Conservation (phyloP, 1,284 basidiomycete species). For the Tetrapyrgos nigripes region DNA sequence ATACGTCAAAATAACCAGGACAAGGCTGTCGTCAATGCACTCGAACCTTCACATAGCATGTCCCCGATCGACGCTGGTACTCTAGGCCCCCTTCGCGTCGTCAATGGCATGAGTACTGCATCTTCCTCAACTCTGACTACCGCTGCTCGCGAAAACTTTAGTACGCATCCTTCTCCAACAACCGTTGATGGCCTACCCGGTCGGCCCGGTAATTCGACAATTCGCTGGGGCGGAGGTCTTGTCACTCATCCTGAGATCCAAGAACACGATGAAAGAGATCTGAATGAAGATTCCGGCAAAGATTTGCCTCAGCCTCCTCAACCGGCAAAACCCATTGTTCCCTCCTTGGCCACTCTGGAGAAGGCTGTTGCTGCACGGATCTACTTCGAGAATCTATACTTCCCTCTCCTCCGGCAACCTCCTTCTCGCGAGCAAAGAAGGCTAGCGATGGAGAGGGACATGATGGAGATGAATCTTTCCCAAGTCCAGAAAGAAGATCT, state of each 20-base stretch:
- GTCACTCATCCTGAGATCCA: constrained; percentile 66
- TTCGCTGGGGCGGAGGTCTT: constrained; percentile 65
- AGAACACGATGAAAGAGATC: constrained; percentile 59
- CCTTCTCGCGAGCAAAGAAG: constrained; percentile 86
- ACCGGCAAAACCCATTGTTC: constrained; percentile 66
- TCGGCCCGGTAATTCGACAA: constrained; percentile 64
- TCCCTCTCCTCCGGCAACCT: constrained; percentile 85
- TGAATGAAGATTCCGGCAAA: constrained; percentile 23
- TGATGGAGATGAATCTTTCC: constrained; percentile 75
- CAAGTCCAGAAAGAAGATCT: constrained; percentile 76
- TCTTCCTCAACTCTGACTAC: constrained; percentile 74
- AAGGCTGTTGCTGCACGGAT: constrained; percentile 92
- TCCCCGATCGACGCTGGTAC: constrained; percentile 43
- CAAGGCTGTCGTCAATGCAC: constrained; percentile 74
- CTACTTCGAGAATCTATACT: constrained; percentile 97
- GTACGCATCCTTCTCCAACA: constrained; percentile 40
- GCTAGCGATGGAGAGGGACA: constrained; percentile 87
- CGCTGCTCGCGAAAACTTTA: constrained; percentile 70
- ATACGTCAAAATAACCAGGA: constrained; percentile 80
- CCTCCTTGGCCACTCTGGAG: constrained; percentile 90
- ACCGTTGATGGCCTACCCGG: constrained; percentile 60
- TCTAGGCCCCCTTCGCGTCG: constrained; percentile 72
- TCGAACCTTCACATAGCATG: constrained; percentile 61
- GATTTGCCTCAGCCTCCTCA: constrained; percentile 31
- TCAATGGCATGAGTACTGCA: constrained; percentile 77